Percentiles rank a stretch among this genome's conserved stretches.
Evolutionary conservation across 208 protist genomes (phyloP).

Genomic region (Eutreptiella sp.): DNA sequence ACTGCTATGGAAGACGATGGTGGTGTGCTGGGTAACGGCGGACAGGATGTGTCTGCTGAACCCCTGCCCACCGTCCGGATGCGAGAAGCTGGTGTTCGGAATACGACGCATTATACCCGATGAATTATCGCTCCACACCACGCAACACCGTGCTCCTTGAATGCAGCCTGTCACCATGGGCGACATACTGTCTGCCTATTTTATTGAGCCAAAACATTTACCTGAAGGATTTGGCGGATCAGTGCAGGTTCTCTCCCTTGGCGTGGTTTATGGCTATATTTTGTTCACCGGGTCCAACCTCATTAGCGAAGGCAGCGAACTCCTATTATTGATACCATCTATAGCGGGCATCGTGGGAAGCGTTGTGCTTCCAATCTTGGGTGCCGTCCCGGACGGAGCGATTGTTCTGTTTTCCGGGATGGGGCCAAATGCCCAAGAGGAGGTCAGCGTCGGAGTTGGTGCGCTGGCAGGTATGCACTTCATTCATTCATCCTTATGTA

Average conservation of each 20-base stretch:
- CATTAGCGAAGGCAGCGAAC: slow-evolving; percentile 43
- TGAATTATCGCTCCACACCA: too few species aligned
- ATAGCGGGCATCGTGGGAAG: slow-evolving; percentile 39
- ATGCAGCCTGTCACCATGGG: too few species aligned
- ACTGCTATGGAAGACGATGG: too few species aligned
- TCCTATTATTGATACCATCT: slow-evolving; percentile 38
- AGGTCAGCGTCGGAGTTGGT: slow-evolving; percentile 46
- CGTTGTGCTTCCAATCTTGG: slow-evolving; percentile 49
- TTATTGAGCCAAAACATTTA: slow-evolving; percentile 10
- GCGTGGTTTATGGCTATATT: slow-evolving; percentile 38
- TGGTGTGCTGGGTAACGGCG: too few species aligned
- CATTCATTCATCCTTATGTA: too few species aligned
- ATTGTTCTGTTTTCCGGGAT: slow-evolving; percentile 49
- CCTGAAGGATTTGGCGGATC: slow-evolving; percentile 21
- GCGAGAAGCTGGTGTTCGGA: too few species aligned
- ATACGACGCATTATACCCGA: too few species aligned
- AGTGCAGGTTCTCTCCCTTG: slow-evolving; percentile 33
- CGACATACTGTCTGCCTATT: slow-evolving; percentile 17
- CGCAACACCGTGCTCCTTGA: too few species aligned
- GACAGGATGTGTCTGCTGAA: too few species aligned
- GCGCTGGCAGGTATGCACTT: slow-evolving; percentile 55
- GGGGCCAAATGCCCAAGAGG: slow-evolving; percentile 34
- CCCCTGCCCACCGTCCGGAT: too few species aligned
- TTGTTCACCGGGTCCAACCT: slow-evolving; percentile 36
- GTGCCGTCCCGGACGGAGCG: slow-evolving; percentile 53